Evolutionary conservation across 441 rosid genomes (phyloP).

Genomic region (Sinapis alba): DNA sequence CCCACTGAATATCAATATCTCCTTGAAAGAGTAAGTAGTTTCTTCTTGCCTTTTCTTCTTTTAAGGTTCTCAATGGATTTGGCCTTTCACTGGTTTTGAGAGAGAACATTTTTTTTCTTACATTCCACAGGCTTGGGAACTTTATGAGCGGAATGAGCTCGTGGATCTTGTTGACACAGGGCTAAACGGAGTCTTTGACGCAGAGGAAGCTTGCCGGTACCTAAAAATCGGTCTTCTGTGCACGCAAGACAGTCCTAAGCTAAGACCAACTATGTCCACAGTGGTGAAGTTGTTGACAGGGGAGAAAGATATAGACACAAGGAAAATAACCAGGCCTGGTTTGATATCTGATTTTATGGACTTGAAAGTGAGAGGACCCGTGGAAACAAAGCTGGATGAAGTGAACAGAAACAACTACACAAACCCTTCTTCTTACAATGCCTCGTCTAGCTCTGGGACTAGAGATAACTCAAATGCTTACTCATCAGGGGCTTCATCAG

Average conservation of each 20-base stretch:
- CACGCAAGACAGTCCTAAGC: conserved; percentile 88
- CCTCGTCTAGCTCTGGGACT: conserved; percentile 51
- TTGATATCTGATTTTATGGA: conserved; percentile 92
- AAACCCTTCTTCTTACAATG: conserved; percentile 43
- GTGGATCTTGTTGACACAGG: conserved; percentile 66
- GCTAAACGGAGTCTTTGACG: conserved; percentile 71
- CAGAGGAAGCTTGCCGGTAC: conserved; percentile 79
- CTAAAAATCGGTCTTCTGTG: conserved; percentile 87
- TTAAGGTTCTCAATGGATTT: too few species aligned
- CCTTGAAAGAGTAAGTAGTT: background rate
- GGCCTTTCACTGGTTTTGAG: background rate
- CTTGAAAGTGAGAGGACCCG: conserved; percentile 65
- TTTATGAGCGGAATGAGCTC: conserved; percentile 68
- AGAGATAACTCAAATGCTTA: conserved; percentile 48
- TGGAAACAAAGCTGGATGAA: conserved; percentile 29
- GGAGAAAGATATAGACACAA: conserved; percentile 44
- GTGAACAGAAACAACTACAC: conserved; percentile 30
- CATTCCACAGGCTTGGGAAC: conserved; percentile 78
- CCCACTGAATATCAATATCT: background rate
- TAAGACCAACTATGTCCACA: conserved; percentile 84
- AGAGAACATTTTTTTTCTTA: conserved; percentile 11
- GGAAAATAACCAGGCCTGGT: conserved; percentile 71
- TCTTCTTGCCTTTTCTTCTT: background rate
- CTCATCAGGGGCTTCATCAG: conserved; percentile 39
- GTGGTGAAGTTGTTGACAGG: conserved; percentile 75